A percentile compares a stretch with the other conserved stretches of the same genome.
phyloP scores from a whole-genome alignment of 2,329 filamentous ascomycete species.

The Aureobasidium mangrovei region DNA sequence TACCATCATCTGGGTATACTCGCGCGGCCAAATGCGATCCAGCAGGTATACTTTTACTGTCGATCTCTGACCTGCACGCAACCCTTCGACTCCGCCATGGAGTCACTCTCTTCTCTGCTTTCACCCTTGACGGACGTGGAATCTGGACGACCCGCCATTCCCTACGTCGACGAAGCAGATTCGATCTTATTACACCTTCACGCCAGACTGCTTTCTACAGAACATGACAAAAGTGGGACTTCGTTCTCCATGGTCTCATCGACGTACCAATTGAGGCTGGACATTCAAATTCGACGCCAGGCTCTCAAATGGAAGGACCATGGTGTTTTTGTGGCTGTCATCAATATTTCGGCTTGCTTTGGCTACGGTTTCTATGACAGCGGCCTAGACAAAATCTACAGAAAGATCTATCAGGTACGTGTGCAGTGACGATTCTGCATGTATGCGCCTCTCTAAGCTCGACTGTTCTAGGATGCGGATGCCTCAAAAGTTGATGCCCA shows the following conservation, averaged over 20 bases:
- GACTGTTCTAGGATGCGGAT: background rate
- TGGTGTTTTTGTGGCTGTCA: conserved; percentile 50
- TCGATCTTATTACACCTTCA: conserved; percentile 55
- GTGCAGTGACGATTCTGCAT: too few species aligned
- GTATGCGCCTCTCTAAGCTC: background rate
- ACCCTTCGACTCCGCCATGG: conserved; percentile 58
- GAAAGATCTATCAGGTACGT: background rate
- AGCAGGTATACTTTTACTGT: conserved; percentile 64
- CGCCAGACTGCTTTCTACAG: conserved; percentile 49
- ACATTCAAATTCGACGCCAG: conserved; percentile 1
- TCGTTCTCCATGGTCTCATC: background rate
- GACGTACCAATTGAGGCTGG: background rate
- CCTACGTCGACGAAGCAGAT: conserved; percentile 41
- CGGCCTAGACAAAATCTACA: conserved; percentile 30
- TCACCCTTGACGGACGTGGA: conserved; percentile 30
- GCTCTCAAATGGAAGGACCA: conserved; percentile 45
- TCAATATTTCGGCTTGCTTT: conserved; percentile 46
- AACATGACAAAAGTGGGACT: background rate
- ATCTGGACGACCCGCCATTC: conserved; percentile 16
- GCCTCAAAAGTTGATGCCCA: background rate
- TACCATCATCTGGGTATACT: conserved; percentile 85
- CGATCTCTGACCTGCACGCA: conserved; percentile 61
- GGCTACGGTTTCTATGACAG: conserved; percentile 46
- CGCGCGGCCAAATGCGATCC: conserved; percentile 57
- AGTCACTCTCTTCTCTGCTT: conserved; percentile 63